Evolutionary conservation across 179 eudicot species (phyloP).

Genomic region (Spergularia azorica): DNA sequence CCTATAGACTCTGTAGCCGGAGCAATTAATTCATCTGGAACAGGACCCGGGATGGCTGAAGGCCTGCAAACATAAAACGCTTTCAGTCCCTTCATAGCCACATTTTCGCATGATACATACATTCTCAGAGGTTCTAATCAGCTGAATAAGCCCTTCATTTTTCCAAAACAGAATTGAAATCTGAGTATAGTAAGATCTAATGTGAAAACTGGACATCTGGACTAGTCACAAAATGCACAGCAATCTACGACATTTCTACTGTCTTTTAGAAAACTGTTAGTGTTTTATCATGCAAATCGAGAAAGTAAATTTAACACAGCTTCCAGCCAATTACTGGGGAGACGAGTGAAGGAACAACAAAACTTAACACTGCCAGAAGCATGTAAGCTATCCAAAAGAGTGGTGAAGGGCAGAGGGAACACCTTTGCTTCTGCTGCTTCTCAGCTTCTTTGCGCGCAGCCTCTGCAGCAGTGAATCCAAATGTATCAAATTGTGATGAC

Average conservation of each 20-base stretch:
- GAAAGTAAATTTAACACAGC: not conserved
- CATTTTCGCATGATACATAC: not conserved
- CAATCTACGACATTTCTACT: not conserved
- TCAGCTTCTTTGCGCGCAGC: slow-evolving; percentile 82
- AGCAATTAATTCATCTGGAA: slow-evolving; percentile 80
- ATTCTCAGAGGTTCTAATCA: not conserved
- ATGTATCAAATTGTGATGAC: slow-evolving; percentile 89
- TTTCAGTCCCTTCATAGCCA: not conserved
- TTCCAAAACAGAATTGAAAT: not conserved
- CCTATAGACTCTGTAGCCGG: slow-evolving; percentile 83
- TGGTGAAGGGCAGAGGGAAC: slow-evolving; percentile 17
- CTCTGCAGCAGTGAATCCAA: slow-evolving; percentile 91
- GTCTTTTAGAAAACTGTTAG: not conserved
- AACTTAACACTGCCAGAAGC: not conserved
- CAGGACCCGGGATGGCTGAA: slow-evolving; percentile 85
- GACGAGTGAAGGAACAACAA: not conserved
- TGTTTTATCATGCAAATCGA: too few species aligned
- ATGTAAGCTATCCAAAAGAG: not conserved
- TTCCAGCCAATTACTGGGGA: not conserved
- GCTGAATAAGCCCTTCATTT: not conserved
- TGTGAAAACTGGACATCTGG: too few species aligned
- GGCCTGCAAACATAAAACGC: slow-evolving; percentile 53
- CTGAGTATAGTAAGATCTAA: not conserved
- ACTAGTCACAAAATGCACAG: not conserved
- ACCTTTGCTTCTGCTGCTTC: slow-evolving; percentile 87